Percentiles rank a stretch among this genome's conserved stretches.
phyloP scores from a whole-genome alignment of 1,284 basidiomycete genomes.

The Austropuccinia psidii region DNA sequence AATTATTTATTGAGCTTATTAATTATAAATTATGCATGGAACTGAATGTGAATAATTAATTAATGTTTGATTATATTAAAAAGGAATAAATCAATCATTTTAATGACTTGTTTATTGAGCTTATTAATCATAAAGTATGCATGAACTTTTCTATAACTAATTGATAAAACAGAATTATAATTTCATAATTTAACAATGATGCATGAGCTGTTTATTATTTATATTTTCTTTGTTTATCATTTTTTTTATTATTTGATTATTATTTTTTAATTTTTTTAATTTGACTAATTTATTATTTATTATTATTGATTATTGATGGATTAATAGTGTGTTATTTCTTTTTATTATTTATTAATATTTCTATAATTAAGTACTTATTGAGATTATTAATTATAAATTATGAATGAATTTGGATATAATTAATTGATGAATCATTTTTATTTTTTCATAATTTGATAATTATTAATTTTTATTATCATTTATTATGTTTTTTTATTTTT shows the following conservation, averaged over 20 bases:
- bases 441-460: not conserved
- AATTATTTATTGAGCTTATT: too few species aligned
- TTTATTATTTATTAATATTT: not conserved
- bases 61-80: not conserved
- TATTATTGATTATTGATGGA: not conserved
- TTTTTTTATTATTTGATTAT: not conserved
- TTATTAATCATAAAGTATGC: not conserved
- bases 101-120: not conserved
- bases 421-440: not conserved
- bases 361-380: not conserved
- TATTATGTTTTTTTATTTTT: not conserved
- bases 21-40: too few species aligned
- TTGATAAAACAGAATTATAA: not conserved
- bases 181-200: not conserved
- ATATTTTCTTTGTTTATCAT: not conserved
- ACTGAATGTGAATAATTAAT: not conserved
- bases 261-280: not conserved
- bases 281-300: not conserved
- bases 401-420: not conserved
- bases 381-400: not conserved
- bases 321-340: not conserved
- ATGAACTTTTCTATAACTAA: not conserved
- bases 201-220: not conserved
- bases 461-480: not conserved
- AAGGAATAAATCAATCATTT: not conserved